phyloP scores from a whole-genome alignment of 805 yeast species.

The Ogataea corticis region DNA sequence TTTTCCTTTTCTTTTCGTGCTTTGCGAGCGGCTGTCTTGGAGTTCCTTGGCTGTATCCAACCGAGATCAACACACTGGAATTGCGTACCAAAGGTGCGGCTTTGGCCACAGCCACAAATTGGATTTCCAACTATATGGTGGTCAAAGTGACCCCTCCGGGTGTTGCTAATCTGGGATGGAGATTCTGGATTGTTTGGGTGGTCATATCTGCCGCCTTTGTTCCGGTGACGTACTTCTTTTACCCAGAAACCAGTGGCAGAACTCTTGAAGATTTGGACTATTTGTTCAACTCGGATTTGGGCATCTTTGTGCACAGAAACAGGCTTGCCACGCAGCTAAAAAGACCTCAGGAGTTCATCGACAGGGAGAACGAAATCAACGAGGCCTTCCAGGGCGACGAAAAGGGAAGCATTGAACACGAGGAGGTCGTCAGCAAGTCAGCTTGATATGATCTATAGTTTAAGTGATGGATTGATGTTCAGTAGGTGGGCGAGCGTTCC shows the following conservation, averaged over 20 bases:
- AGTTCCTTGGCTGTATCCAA: slow-evolving; percentile 28
- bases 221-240: slow-evolving; percentile 32
- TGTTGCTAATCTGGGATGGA: slow-evolving; percentile 17
- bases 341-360: slow-evolving; percentile 18
- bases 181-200: slow-evolving; percentile 17
- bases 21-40: slow-evolving; percentile 32
- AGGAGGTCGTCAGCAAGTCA: not conserved
- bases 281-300: slow-evolving; percentile 14
- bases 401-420: slow-evolving; percentile 7
- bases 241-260: slow-evolving; percentile 49
- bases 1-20: slow-evolving; percentile 38
- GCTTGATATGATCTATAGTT: too few species aligned
- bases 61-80: slow-evolving; percentile 28
- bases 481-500: too few species aligned
- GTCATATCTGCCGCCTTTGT: slow-evolving; percentile 16
- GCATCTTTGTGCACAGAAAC: slow-evolving; percentile 11
- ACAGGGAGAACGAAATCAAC: slow-evolving; percentile 11
- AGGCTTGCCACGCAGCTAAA: slow-evolving; percentile 10
- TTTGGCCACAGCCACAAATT: slow-evolving; percentile 31
- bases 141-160: slow-evolving; percentile 17
- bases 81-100: slow-evolving; percentile 32
- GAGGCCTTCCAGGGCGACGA: slow-evolving; percentile 4
- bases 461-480: too few species aligned
- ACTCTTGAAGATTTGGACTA: slow-evolving; percentile 41
- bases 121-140: slow-evolving; percentile 19